These are phyloP conservation scores for Exsudoporus frostii DNA, from an alignment of 768 basidiomycete genomes.

Conservation along the genomic window DNA sequence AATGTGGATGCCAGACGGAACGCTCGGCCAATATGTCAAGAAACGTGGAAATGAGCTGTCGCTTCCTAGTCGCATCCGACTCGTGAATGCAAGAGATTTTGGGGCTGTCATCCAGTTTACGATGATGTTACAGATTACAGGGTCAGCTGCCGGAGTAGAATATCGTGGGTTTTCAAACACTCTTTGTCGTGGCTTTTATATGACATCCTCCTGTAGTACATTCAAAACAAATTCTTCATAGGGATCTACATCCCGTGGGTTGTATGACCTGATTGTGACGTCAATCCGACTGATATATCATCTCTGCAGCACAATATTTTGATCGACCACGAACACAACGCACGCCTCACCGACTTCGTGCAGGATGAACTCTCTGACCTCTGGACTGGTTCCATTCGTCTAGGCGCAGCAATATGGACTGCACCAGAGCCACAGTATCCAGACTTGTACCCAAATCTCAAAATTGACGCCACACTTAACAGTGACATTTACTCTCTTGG, in stretches of 20 bases:
- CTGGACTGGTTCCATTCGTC: background rate
- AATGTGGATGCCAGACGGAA: no score
- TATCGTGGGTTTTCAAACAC: background rate
- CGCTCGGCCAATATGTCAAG: no score
- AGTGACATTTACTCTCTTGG: no score
- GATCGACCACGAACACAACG: background rate
- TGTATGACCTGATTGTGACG: background rate
- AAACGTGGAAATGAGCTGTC: no score
- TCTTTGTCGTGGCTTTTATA: background rate
- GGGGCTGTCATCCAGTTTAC: background rate
- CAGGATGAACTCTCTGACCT: background rate
- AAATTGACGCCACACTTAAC: no score
- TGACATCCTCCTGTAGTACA: conserved; percentile 1
- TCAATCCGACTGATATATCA: background rate
- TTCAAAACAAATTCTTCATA: background rate
- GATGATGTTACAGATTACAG: background rate
- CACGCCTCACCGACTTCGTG: conserved; percentile 1
- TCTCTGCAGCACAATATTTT: background rate
- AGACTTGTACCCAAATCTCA: background rate
- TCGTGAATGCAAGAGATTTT: no score
- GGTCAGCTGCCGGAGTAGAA: background rate
- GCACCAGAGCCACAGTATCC: conserved; percentile 2
- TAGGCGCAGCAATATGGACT: background rate
- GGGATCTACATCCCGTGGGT: conserved; percentile 6
- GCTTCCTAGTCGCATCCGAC: no score